Base-by-base conservation (phyloP, 129 eudicot genomes). In the Helichrysum umbraculigerum region DNA sequence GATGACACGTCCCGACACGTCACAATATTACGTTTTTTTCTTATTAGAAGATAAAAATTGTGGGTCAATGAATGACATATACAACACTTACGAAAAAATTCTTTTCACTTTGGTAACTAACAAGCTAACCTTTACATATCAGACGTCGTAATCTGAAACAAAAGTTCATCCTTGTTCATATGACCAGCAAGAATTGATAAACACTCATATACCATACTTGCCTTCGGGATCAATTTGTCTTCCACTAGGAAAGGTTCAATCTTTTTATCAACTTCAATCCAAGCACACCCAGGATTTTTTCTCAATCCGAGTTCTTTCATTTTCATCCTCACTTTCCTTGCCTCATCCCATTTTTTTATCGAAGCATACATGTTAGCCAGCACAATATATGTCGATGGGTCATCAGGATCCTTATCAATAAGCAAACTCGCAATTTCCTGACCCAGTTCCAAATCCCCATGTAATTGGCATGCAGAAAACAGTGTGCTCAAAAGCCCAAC, bases 331-430 rank as follows among this genome's bases (percentile, higher is more conserved):
- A 81, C 80, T 60, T 81, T 74, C 20, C 84, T 44, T 16, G 79
- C 84, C 29, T 75, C 44, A 74, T 80, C 84, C 84, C 84, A 74
- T 66, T 80, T 75, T 70, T 80, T 74, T 34, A 57, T 73, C 20
- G 76, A 74, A 67, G 84, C 84, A 74, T 80, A 80, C 84, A 80
- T 67, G 25, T 80, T 80, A 39, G 79, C 84, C 71, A 80, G 58
- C 68, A 51, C 79, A 30, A 74, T 59, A 52, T 80, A 80, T 20
- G 79, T 30, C n/a, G 84, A 80, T 15, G 79, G 60, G 66, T 80
- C 83, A 66, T 73, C 69, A n/a, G 75, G 73, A 66, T 66, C 78
- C 34, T 80, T 80, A 32, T 80, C 79, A 19, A 74, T 74, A 58
- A 80, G 78, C 75, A 80, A 80, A 67, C 63, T 33, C 68, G 68